Percentiles rank a stretch among this genome's conserved stretches.
phyloP scores from a whole-genome alignment of 2,329 filamentous ascomycete species.

The Clonostachys chloroleuca region DNA sequence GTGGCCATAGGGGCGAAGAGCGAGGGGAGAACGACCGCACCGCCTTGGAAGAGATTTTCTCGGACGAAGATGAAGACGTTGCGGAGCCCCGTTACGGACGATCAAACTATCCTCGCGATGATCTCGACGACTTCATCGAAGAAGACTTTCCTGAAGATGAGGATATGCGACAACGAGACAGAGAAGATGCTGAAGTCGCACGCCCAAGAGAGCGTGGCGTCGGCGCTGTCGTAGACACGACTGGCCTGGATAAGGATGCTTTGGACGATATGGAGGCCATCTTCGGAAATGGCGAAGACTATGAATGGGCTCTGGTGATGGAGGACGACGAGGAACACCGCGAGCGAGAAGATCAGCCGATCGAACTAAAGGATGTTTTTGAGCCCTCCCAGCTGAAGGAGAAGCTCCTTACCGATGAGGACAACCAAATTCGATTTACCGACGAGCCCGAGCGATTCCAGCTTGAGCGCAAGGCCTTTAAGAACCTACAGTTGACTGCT shows the following conservation, averaged over 20 bases:
- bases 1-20: slow-evolving; percentile 74
- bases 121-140: slow-evolving; percentile 95
- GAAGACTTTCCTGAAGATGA: slow-evolving; percentile 91
- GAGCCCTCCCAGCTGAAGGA: slow-evolving; percentile 93
- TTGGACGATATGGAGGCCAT: slow-evolving; percentile 95
- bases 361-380: slow-evolving; percentile 96
- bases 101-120: slow-evolving; percentile 60
- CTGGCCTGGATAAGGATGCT: slow-evolving; percentile 85
- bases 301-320: slow-evolving; percentile 87
- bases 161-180: slow-evolving; percentile 67
- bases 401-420: slow-evolving; percentile 91
- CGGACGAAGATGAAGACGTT: slow-evolving; percentile 83
- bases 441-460: slow-evolving; percentile 96
- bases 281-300: slow-evolving; percentile 93
- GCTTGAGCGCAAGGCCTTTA: slow-evolving; percentile 84
- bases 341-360: slow-evolving; percentile 72
- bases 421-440: slow-evolving; percentile 81
- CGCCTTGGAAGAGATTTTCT: slow-evolving; percentile 89
- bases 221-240: slow-evolving; percentile 68
- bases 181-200: slow-evolving; percentile 85
- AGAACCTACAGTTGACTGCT: slow-evolving; percentile 71
- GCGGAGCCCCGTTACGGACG: slow-evolving; percentile 50
- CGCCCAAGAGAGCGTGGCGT: slow-evolving; percentile 72
- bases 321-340: slow-evolving; percentile 83
- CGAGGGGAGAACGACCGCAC: slow-evolving; percentile 61